These are phyloP conservation scores for Talaromyces sp. DNA, from an alignment of 2,329 filamentous ascomycete species.

Conservation along the genomic window DNA sequence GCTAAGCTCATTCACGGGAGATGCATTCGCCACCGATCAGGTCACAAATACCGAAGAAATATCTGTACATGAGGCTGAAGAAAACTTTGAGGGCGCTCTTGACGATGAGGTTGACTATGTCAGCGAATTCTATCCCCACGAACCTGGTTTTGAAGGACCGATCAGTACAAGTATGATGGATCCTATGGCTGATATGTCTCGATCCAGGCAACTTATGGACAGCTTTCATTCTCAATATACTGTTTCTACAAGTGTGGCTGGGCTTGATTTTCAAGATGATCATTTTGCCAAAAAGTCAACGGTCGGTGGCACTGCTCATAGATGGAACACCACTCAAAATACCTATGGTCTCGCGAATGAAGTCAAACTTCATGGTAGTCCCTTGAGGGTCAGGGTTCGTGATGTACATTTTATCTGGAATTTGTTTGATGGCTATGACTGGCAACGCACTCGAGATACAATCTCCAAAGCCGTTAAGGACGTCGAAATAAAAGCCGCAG, in stretches of 20 bases:
- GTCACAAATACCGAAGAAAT: constrained; percentile 24
- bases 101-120: constrained; percentile 50
- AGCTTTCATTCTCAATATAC: constrained; percentile 55
- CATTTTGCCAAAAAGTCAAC: constrained; percentile 67
- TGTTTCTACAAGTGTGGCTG: constrained; percentile 55
- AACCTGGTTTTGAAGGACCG: constrained; percentile 40
- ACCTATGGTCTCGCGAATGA: constrained; percentile 67
- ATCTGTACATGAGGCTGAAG: constrained; percentile 46
- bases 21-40: constrained; percentile 62
- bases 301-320: constrained; percentile 65
- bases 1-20: constrained; percentile 82
- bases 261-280: constrained; percentile 72
- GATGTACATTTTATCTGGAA: constrained; percentile 97
- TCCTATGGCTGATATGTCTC: constrained; percentile 37
- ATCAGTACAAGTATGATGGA: constrained; percentile 42
- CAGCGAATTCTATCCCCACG: constrained; percentile 54
- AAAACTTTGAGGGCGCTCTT: constrained; percentile 39
- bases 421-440: constrained; percentile 95
- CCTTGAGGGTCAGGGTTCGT: constrained; percentile 72
- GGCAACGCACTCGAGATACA: constrained; percentile 79
- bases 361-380: constrained; percentile 61
- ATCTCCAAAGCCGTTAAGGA: constrained; percentile 86
- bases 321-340: constrained; percentile 77
- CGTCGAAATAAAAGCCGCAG: constrained; percentile 76
- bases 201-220: constrained; percentile 43